Evolutionary conservation across 305 asterid species (phyloP).

Genomic region (Solanum hybrid): DNA sequence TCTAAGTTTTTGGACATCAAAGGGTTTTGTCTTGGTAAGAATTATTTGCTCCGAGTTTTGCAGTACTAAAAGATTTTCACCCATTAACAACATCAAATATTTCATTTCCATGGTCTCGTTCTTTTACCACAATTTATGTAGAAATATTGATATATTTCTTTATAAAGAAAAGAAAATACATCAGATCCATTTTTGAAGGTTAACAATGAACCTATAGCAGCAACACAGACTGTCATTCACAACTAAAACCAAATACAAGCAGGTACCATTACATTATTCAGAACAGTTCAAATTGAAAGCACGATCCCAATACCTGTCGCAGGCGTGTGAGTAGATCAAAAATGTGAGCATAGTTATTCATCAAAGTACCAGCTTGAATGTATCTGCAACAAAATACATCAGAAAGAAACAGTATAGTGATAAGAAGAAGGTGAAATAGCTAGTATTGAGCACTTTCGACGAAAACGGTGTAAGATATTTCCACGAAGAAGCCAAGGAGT

Average conservation of each 20-base stretch:
- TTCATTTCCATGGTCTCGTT: neutral
- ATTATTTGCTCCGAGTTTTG: neutral
- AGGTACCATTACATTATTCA: neutral
- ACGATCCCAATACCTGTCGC: slow-evolving; percentile 56
- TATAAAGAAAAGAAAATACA: neutral
- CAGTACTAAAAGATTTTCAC: neutral
- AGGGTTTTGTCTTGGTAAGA: neutral
- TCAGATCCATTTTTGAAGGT: neutral
- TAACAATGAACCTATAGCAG: neutral
- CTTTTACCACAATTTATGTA: neutral
- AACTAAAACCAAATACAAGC: neutral
- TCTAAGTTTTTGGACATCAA: neutral
- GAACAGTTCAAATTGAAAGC: neutral
- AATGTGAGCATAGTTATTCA: slow-evolving; percentile 93
- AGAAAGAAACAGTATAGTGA: neutral
- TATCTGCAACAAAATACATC: slow-evolving; percentile 42
- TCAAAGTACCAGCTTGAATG: slow-evolving; percentile 55
- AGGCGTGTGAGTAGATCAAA: slow-evolving; percentile 89
- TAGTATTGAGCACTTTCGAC: neutral
- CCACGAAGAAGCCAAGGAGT: neutral
- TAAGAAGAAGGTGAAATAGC: neutral
- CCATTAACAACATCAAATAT: neutral
- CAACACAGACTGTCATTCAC: neutral
- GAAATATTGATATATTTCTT: neutral
- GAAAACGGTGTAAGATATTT: neutral